Percentiles rank a stretch among this genome's conserved stretches.
phyloP scores from a whole-genome alignment of 306 rosid species.

The Inga oerstediana region DNA sequence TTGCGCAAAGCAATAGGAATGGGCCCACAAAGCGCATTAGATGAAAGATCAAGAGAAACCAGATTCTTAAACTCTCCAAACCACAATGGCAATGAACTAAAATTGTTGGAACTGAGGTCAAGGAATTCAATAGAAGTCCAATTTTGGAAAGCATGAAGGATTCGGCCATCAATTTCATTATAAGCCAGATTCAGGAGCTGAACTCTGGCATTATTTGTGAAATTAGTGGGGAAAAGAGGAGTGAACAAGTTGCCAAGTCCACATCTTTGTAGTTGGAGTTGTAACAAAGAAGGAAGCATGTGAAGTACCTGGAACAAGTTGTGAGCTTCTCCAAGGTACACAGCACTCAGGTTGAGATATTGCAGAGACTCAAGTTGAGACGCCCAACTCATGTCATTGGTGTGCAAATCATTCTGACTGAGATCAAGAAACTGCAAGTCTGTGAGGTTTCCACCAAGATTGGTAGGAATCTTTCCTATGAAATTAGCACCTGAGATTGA shows the following conservation, averaged over 20 bases:
- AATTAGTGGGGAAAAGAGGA: background rate
- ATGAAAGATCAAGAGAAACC: background rate
- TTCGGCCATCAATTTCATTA: background rate
- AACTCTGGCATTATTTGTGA: background rate
- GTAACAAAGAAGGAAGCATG: constrained; percentile 1
- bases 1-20: constrained; percentile 5
- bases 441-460: constrained; percentile 1
- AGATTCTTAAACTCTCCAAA: background rate
- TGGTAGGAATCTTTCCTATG: background rate
- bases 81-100: background rate
- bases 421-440: constrained; percentile 7
- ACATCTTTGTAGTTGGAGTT: background rate
- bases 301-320: constrained; percentile 1
- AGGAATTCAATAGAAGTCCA: background rate
- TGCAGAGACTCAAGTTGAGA: background rate
- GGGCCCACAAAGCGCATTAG: background rate
- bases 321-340: background rate
- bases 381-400: background rate
- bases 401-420: background rate
- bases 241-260: background rate
- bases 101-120: background rate
- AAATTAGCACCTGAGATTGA: background rate
- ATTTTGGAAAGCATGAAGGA: background rate
- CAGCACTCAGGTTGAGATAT: background rate
- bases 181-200: background rate